Evolutionary conservation across 306 rosid genomes (phyloP), one percentile per base, ranked within the genome.

Genomic region (Quercus agrifolia): DNA sequence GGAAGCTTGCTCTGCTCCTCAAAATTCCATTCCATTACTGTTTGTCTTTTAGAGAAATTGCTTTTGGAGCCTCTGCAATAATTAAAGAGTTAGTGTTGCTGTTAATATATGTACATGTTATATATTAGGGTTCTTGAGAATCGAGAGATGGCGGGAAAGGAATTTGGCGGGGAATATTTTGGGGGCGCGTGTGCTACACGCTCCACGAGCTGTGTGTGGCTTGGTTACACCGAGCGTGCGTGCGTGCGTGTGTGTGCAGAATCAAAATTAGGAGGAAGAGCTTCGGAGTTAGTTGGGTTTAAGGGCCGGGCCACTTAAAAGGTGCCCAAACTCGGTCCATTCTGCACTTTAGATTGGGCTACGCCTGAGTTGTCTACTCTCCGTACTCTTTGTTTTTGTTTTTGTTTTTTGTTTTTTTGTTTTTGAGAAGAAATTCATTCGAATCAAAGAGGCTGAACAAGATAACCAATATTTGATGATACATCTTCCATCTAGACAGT

Each of bases 1-100:
- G 98, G 98, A 30, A 93, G 97, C 86, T 91, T 93, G 82, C 69
- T 88, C 78, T 78, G 87, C 13, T 84, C 91, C 41, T 86, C 92
- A 38, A 89, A 79, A 78, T 77, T 86, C 69, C 86, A 88, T 70
- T 28, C 92, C 99, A 95, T 95, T 46, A 87, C 71, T 14, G 75
- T 19, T 68, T 7, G 46, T 41, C 46, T 41, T 41, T 8, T 41
- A 71, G 31, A 4, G 27, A 64, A 35, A 30, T 61, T 3, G 28
- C 56, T 49, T 18, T 19, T 62, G 21, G 5, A 20, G 18, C 12
- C 33, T 28, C 78, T 41, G 74, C 2, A 21, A 27, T 4, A 0
- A 49, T 49, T 12, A 49, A 49, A 73, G 4, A 38, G 23, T 79
- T 10, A 20, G 6, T 6, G 28, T 66, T 12, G 73, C 12, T 5